Base-by-base conservation (phyloP, 2,329 filamentous ascomycete species). In the Trichoderma citrinoviride region DNA sequence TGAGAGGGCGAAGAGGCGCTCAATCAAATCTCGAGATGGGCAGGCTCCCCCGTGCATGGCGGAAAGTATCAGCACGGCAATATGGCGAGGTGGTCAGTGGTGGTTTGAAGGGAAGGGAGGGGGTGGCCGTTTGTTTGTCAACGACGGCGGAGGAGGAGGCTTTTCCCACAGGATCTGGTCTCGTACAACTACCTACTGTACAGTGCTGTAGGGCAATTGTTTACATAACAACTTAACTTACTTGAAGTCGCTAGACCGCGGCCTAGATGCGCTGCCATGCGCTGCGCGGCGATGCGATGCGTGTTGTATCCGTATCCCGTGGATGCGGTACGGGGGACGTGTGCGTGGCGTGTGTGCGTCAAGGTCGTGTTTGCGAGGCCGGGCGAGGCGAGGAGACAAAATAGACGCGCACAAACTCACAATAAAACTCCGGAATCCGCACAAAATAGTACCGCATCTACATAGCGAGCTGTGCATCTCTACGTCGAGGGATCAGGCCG, bases 301-400 rank as follows among this genome's bases (percentile, higher is more conserved):
- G 56, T 60, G 44, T 57, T 33, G 54, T 29, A 57, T 46, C 33
- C 33, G 3, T 7, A 37, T 12, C 41, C 33, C 12, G 8, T 49
- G 7, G 29, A 37, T 57, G 41, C 56, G 41, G 43, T 47, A 44
- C 49, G 49, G 47, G 43, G 25, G 23, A 46, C 49, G 49, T 64
- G 41, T 25, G 49, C 10, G 49, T 33, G 19, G 33, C 40, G 53
- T 43, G 57, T 61, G 43, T 58, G 41, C 55, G 43, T 53, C 47
- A n/a, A n/a, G 29, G 33, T 54, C 58, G 58, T 61, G 58, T 61
- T 61, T 61, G 58, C 49, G 37, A 44, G 25, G n/a, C 47, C 29
- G n/a, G 10, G 6, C 10, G 29, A 52, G 52, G 57, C 57, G 29
- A 61, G 47, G 57, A 40, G 57, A 61, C 21, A 23, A 58, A 33